These are phyloP conservation scores for Podila minutissima DNA, from an alignment of 192 early-diverging fungal species.

Conservation along the genomic window DNA sequence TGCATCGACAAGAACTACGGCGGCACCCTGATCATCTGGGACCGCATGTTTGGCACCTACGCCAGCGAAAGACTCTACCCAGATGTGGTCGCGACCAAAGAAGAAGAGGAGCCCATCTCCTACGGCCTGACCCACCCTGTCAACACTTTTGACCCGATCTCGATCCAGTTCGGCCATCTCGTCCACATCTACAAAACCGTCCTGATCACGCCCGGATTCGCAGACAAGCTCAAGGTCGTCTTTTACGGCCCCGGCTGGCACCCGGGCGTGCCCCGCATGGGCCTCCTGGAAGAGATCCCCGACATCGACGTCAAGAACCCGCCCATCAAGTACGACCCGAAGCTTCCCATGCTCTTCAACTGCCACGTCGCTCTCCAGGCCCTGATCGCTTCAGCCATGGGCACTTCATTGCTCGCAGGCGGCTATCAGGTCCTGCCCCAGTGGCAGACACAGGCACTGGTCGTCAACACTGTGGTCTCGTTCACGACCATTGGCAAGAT, in stretches of 20 bases:
- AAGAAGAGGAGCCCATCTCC: conserved; percentile 60
- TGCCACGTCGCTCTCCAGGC: conserved; percentile 53
- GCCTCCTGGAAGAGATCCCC: conserved; percentile 54
- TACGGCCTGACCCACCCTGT: conserved; percentile 69
- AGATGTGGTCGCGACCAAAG: conserved; percentile 32
- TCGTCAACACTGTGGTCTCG: conserved; percentile 26
- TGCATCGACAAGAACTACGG: conserved; percentile 74
- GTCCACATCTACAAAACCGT: conserved; percentile 54
- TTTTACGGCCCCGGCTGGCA: conserved; percentile 70
- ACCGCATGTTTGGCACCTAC: conserved; percentile 69
- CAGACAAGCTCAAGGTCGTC: conserved; percentile 57
- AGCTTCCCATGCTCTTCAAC: conserved; percentile 51
- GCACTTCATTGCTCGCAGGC: conserved; percentile 30
- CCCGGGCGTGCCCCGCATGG: conserved; percentile 53
- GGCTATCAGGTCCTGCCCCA: conserved; percentile 39
- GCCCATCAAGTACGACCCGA: conserved; percentile 56
- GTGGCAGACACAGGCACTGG: conserved; percentile 31
- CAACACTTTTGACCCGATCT: conserved; percentile 67
- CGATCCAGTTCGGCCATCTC: conserved; percentile 64
- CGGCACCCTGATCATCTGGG: conserved; percentile 71
- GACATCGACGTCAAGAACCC: conserved; percentile 52
- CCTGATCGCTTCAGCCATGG: conserved; percentile 28
- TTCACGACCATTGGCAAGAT: conserved; percentile 30
- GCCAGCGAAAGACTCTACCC: conserved; percentile 56
- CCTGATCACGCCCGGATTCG: conserved; percentile 50